Conservation (phyloP, 192 early-diverging fungal genomes). For the Piromyces finnis region DNA sequence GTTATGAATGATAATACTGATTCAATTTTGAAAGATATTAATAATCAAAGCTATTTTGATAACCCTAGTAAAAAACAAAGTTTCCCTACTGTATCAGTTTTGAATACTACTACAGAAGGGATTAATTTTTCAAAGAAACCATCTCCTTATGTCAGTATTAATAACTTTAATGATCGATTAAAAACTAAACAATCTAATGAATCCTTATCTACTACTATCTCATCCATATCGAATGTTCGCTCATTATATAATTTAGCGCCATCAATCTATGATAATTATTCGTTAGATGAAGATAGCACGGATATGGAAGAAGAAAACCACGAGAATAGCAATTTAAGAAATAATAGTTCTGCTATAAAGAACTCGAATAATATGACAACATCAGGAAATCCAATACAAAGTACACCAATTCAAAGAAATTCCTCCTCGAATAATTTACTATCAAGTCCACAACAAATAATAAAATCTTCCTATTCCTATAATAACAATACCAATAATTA, state of each 20-base stretch:
- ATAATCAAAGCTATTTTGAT: background rate
- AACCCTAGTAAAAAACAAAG: background rate
- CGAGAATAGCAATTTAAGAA: too few species aligned
- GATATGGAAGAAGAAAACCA: too few species aligned
- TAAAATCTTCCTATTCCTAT: too few species aligned
- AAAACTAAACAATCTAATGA: background rate
- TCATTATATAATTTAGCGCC: background rate
- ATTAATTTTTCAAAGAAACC: background rate
- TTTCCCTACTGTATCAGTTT: background rate
- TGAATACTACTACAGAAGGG: background rate
- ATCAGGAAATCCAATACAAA: too few species aligned
- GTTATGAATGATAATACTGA: background rate
- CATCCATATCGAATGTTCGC: background rate
- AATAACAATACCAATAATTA: background rate
- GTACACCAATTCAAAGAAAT: too few species aligned
- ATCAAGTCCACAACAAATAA: too few species aligned
- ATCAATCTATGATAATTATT: background rate
- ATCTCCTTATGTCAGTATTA: background rate
- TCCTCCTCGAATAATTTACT: too few species aligned
- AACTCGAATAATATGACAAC: too few species aligned
- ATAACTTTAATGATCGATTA: background rate
- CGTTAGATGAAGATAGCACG: background rate
- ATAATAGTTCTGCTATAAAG: too few species aligned
- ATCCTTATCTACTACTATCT: background rate
- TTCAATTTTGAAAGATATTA: background rate